phyloP scores from a whole-genome alignment of 2,329 filamentous ascomycete species.

The Colletotrichum graminicola region DNA sequence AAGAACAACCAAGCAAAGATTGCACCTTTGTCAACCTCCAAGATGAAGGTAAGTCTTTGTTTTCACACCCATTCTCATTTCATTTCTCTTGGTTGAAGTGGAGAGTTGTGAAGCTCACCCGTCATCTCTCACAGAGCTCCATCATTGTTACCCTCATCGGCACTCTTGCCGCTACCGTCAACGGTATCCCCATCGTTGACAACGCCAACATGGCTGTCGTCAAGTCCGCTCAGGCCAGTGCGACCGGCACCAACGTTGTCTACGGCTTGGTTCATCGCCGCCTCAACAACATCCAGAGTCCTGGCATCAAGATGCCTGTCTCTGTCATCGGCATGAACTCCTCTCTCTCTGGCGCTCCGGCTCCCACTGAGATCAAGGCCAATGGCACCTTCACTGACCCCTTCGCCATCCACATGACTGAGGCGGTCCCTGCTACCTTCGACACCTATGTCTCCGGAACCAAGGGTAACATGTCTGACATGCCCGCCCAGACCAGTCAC shows the following conservation, averaged over 20 bases:
- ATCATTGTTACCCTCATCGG: background rate
- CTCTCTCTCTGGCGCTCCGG: background rate
- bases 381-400: background rate
- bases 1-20: background rate
- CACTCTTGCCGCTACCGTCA: conserved; percentile 1
- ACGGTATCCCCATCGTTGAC: conserved; percentile 3
- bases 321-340: background rate
- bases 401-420: background rate
- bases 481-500: background rate
- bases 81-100: fast-evolving
- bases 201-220: background rate
- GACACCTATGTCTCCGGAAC: background rate
- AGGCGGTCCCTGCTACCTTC: background rate
- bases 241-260: too few relatives aligned
- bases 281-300: background rate
- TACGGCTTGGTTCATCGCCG: background rate
- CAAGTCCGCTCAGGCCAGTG: background rate
- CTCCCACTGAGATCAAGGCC: background rate
- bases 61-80: too few relatives aligned
- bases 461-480: background rate
- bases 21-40: background rate
- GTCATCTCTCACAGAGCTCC: background rate
- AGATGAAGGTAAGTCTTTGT: conserved; percentile 16
- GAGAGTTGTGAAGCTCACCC: background rate
- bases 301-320: background rate